Evolutionary conservation across 768 basidiomycete species (phyloP), one percentile per base, ranked within the genome.

Genomic region (Rossbeevera mucosa): DNA sequence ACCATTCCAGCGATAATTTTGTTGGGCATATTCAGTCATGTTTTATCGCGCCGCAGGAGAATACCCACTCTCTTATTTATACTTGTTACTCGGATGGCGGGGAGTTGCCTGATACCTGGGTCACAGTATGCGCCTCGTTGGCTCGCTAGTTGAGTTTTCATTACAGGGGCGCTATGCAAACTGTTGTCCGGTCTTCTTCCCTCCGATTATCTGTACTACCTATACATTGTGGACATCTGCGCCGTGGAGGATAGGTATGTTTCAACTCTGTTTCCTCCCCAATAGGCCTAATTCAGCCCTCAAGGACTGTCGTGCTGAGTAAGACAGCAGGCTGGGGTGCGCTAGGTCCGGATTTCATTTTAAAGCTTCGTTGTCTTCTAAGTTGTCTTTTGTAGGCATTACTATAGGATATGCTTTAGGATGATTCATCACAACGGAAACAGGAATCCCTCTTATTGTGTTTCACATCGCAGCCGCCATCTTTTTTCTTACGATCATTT

Each of bases 211-310:
- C 46, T 71, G 26, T 11, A 57, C 18, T 60, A 64, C 36, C 48
- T 67, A 44, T 69, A 67, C 40, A 44, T 67, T n/a, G 56, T 71
- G 12, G 70, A 71, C n/a, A 38, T 61, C 11, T 62, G 63, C 3
- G 20, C n/a, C 6, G 55, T 50, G 13, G 63, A 71, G 18, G 45
- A 58, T 14, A 63, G 64, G 69, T 64, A 38, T 20, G 44, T 44
- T 44, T 2, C 14, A 12, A 43, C 7, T 5, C 38, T 9, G 1
- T 11, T 2, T 33, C 43, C 9, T 14, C 33, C 13, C 25, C 29
- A 2, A 40, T 11, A n/a, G 2, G 14, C 42, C 54, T 64, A 12
- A 68, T 46, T 8, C 5, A 13, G 31, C 36, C 12, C 29, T 26
- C 16, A 49, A 70, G 70, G 44, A 66, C 69, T 18, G 29, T 61